Percentiles rank a stretch among this genome's conserved stretches.
phyloP scores from a whole-genome alignment of 1,284 basidiomycete genomes.

The Pascua guehoae region DNA sequence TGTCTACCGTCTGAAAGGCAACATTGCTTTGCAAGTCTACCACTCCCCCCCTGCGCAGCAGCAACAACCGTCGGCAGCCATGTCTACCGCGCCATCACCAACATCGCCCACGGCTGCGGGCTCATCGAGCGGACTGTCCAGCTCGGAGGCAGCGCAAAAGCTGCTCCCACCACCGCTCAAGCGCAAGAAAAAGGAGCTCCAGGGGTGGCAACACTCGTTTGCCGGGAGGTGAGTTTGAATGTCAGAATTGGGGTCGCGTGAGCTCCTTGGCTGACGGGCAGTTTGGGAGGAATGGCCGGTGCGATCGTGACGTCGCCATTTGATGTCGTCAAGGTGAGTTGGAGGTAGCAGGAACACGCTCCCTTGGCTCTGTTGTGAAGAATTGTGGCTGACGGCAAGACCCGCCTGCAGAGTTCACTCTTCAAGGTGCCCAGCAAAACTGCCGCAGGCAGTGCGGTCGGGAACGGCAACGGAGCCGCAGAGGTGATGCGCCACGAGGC shows the following conservation, averaged over 20 bases:
- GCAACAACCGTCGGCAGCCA: no score
- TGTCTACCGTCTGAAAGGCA: no score
- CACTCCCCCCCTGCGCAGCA: no score
- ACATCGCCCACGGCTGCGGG: no score
- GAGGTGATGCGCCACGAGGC: conserved; percentile 16
- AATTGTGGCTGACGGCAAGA: conserved; percentile 46
- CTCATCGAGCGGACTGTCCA: no score
- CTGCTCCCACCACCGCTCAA: conserved; percentile 4
- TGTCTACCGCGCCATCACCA: no score
- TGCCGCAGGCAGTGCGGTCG: background rate
- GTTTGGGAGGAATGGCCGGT: conserved; percentile 95
- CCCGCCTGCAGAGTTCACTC: conserved; percentile 86
- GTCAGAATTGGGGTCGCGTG: background rate
- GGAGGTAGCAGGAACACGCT: background rate
- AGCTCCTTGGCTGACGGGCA: conserved; percentile 41
- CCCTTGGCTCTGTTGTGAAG: background rate
- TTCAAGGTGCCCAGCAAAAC: conserved; percentile 52
- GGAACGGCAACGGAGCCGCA: conserved; percentile 13
- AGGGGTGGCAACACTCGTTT: conserved; percentile 77
- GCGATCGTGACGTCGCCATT: conserved; percentile 95
- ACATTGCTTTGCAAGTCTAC: no score
- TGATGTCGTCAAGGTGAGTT: conserved; percentile 79
- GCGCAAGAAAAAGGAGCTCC: conserved; percentile 53
- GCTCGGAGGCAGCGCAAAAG: no score
- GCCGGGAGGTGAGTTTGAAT: conserved; percentile 75